Evolutionary conservation across 768 basidiomycete genomes (phyloP).

Genomic region (Russula sp.): DNA sequence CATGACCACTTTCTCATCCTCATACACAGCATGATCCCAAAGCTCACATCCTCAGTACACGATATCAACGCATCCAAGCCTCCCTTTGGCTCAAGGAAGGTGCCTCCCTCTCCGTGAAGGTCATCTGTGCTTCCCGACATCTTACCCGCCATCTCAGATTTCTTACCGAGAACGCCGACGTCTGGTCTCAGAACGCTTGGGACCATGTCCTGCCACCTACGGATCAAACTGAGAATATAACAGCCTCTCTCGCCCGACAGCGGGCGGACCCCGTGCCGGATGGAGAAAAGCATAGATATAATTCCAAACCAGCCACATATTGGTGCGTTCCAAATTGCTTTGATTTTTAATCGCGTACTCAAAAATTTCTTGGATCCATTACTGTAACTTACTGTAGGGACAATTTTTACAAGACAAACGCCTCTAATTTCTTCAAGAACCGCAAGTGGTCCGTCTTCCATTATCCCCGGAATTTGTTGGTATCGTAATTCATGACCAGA

Average conservation of each 20-base stretch:
- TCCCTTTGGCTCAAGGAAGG: conserved; percentile 69
- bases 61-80: conserved; percentile 54
- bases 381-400: conserved; percentile 61
- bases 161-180: conserved; percentile 63
- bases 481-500: neutral
- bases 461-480: neutral
- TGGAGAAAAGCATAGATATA: conserved; percentile 67
- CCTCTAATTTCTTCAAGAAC: conserved; percentile 89
- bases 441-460: conserved; percentile 68
- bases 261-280: conserved; percentile 67
- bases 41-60: conserved; percentile 61
- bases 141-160: conserved; percentile 46
- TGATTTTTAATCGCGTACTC: neutral
- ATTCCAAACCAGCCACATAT: conserved; percentile 67
- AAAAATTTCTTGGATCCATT: conserved; percentile 25
- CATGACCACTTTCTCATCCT: neutral
- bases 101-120: conserved; percentile 19
- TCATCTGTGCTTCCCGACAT: neutral
- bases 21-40: conserved; percentile 30
- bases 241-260: conserved; percentile 67
- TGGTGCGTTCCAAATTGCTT: conserved; percentile 48
- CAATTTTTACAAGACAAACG: conserved; percentile 85
- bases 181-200: conserved; percentile 90
- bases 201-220: conserved; percentile 83
- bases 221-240: conserved; percentile 74